These are phyloP conservation scores for Cryphonectria parasitica DNA, from an alignment of 2,329 filamentous ascomycete species.

Conservation along the genomic window DNA sequence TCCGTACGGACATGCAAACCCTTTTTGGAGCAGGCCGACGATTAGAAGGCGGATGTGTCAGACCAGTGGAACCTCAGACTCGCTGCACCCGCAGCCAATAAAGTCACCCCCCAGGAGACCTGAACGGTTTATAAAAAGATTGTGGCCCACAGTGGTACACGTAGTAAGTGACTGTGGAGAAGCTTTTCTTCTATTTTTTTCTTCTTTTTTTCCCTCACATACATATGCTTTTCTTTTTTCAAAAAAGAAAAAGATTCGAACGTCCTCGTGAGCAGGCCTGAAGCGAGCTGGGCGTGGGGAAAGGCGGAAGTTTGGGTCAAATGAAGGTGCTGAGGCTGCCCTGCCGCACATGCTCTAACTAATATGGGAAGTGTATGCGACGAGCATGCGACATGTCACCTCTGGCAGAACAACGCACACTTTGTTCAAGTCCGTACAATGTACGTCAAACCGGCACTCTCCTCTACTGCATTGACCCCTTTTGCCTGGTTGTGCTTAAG, in stretches of 20 bases:
- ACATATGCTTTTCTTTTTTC: no score
- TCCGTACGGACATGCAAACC: constrained; percentile 1
- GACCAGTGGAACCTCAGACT: constrained; percentile 13
- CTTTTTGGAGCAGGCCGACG: not conserved
- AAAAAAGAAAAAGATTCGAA: not conserved
- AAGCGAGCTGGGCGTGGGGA: not conserved
- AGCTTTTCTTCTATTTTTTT: no score
- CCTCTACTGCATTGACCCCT: not conserved
- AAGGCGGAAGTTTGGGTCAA: not conserved
- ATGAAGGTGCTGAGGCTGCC: not conserved
- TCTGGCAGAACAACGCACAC: not conserved
- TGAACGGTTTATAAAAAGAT: not conserved
- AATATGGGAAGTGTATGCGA: not conserved
- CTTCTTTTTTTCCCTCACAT: no score
- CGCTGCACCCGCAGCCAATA: not conserved
- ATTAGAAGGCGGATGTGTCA: constrained; percentile 11
- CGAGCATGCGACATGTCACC: not conserved
- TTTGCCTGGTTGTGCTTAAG: not conserved
- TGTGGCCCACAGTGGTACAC: not conserved
- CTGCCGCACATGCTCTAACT: not conserved
- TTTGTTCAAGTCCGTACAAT: not conserved
- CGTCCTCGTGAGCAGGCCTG: not conserved
- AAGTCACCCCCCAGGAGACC: not conserved
- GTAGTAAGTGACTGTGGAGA: not conserved
- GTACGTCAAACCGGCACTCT: not conserved